phyloP scores from a whole-genome alignment of 441 rosid genomes.

The Omphalea diandra region DNA sequence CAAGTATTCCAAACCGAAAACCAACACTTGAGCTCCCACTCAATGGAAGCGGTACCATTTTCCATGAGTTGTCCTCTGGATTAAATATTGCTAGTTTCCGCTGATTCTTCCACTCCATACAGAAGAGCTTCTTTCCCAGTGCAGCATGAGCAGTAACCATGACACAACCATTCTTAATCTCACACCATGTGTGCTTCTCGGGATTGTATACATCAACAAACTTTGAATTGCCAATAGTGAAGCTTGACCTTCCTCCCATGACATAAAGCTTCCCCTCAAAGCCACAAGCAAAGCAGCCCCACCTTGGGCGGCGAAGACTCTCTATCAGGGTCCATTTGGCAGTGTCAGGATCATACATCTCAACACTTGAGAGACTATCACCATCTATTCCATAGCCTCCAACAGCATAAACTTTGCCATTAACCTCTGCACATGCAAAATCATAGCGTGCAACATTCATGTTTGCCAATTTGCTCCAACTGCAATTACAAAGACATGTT shows the following conservation, averaged over 20 bases:
- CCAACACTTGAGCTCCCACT: conserved; percentile 73
- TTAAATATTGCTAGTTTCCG: conserved; percentile 71
- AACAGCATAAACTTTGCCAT: conserved; percentile 74
- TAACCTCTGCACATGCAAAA: conserved; percentile 85
- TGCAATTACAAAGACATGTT: conserved; percentile 33
- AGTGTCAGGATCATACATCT: conserved; percentile 73
- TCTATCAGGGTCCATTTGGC: conserved; percentile 68
- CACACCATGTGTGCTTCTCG: conserved; percentile 61
- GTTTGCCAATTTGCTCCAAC: conserved; percentile 82
- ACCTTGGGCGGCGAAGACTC: conserved; percentile 82
- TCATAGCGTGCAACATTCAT: conserved; percentile 85
- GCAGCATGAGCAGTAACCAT: conserved; percentile 98
- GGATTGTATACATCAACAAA: conserved; percentile 79
- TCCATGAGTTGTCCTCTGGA: conserved; percentile 76
- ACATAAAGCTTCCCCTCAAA: conserved; percentile 89
- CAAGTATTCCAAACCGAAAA: conserved; percentile 78
- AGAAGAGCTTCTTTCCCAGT: conserved; percentile 72
- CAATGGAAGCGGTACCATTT: conserved; percentile 77
- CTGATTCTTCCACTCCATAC: conserved; percentile 97
- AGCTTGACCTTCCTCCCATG: conserved; percentile 97
- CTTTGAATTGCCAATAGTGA: conserved; percentile 90
- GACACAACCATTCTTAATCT: conserved; percentile 85
- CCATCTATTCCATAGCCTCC: conserved; percentile 84
- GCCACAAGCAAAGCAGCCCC: conserved; percentile 88
- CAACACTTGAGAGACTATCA: conserved; percentile 75